phyloP scores from a whole-genome alignment of 345 rosid genomes.

The Reutealis trisperma region DNA sequence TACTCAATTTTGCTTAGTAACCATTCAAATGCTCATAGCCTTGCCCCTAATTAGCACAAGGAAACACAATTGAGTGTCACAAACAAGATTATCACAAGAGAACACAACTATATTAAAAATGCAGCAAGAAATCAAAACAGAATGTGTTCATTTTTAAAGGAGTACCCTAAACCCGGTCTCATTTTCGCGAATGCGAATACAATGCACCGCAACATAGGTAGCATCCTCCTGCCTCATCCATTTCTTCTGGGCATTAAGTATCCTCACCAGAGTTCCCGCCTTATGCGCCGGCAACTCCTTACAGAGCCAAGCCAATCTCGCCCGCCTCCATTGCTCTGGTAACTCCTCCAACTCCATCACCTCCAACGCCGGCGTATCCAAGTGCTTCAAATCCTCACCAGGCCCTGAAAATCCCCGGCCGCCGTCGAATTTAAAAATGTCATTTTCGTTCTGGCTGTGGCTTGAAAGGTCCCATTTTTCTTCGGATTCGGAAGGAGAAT shows the following conservation, averaged over 20 bases:
- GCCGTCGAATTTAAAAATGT: constrained; percentile 10
- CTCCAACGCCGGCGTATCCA: constrained; percentile 49
- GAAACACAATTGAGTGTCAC: no score
- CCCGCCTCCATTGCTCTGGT: constrained; percentile 84
- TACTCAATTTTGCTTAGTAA: neutral
- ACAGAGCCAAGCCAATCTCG: constrained; percentile 91
- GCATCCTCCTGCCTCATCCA: constrained; percentile 90
- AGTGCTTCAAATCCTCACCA: constrained; percentile 40
- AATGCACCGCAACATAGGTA: constrained; percentile 68
- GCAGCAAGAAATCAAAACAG: neutral
- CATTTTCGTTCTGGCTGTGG: neutral
- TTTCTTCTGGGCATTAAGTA: constrained; percentile 76
- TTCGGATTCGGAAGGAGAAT: constrained; percentile 1
- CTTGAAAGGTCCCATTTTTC: constrained; percentile 27
- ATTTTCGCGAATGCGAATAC: constrained; percentile 77
- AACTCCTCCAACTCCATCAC: constrained; percentile 69
- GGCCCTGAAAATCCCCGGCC: constrained; percentile 22
- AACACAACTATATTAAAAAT: neutral
- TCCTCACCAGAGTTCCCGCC: constrained; percentile 62
- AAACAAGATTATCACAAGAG: neutral
- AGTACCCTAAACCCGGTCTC: constrained; percentile 73
- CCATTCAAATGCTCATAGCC: neutral
- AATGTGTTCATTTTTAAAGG: neutral
- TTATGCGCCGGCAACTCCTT: constrained; percentile 78
- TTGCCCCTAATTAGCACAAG: no score